phyloP scores from a whole-genome alignment of 108 stramenopile genomes.

The Nitzschia putrida region DNA sequence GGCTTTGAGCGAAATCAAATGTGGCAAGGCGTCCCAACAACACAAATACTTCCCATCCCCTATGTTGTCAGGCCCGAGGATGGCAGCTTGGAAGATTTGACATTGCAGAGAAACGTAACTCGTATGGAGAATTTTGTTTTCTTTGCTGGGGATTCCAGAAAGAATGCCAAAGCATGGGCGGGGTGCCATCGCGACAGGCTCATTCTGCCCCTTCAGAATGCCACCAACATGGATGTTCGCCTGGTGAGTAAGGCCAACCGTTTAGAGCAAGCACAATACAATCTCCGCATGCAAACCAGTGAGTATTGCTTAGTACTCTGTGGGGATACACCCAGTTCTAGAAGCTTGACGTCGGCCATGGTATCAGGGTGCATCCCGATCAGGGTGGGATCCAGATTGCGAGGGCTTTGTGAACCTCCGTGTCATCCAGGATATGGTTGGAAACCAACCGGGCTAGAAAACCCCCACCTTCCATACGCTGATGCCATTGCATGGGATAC shows the following conservation, averaged over 20 bases:
- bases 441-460: slow-evolving; percentile 25
- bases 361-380: slow-evolving; percentile 53
- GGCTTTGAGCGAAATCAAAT: slow-evolving; percentile 48
- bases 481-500: slow-evolving; percentile 31
- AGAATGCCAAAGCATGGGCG: slow-evolving; percentile 38
- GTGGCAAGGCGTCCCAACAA: slow-evolving; percentile 32
- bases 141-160: slow-evolving; percentile 39
- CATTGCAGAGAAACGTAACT: not conserved
- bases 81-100: not conserved
- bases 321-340: slow-evolving; percentile 52
- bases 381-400: slow-evolving; percentile 39
- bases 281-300: slow-evolving; percentile 31
- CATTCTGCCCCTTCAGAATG: slow-evolving; percentile 10
- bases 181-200: slow-evolving; percentile 38
- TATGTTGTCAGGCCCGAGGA: slow-evolving; percentile 36
- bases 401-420: slow-evolving; percentile 55
- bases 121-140: slow-evolving; percentile 35
- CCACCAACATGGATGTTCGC: slow-evolving; percentile 25
- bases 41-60: slow-evolving; percentile 43
- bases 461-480: slow-evolving; percentile 45
- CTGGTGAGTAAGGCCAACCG: slow-evolving; percentile 28
- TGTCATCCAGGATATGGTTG: slow-evolving; percentile 46
- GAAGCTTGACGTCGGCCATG: slow-evolving; percentile 41
- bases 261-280: slow-evolving; percentile 35
- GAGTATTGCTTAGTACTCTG: slow-evolving; percentile 54